These are phyloP conservation scores for Craterostigma plantagineum DNA, from an alignment of 257 asterid genomes.

Conservation along the genomic window DNA sequence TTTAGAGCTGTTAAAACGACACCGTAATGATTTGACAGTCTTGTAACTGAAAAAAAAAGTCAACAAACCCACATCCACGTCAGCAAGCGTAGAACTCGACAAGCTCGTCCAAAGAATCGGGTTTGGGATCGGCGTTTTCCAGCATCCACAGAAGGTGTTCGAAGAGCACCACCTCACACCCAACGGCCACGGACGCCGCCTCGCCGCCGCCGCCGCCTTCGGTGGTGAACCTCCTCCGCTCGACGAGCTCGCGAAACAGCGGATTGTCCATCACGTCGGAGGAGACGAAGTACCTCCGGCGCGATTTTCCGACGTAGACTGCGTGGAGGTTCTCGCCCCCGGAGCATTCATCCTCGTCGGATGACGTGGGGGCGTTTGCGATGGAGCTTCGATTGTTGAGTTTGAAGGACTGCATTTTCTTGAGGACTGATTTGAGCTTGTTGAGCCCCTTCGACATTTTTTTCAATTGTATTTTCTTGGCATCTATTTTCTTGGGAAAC, in stretches of 20 bases:
- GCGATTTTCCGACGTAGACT: constrained; percentile 82
- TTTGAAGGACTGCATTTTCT: constrained; percentile 92
- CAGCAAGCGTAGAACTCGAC: constrained; percentile 30
- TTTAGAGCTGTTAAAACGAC: too few relatives aligned
- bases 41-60: too few relatives aligned
- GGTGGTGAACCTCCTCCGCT: constrained; percentile 7
- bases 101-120: constrained; percentile 45
- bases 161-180: constrained; percentile 58
- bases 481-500: too few relatives aligned
- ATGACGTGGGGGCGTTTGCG: constrained; percentile 27
- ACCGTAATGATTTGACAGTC: too few relatives aligned
- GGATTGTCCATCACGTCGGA: constrained; percentile 73
- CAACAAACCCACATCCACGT: too few relatives aligned
- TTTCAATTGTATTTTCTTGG: too few relatives aligned
- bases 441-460: constrained; percentile 74
- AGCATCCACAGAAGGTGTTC: constrained; percentile 75
- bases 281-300: constrained; percentile 61
- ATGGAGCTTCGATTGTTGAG: constrained; percentile 21
- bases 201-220: constrained; percentile 10
- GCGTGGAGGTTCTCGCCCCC: constrained; percentile 28
- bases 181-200: constrained; percentile 16
- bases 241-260: constrained; percentile 67
- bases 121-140: constrained; percentile 56
- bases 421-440: constrained; percentile 67
- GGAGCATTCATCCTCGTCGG: constrained; percentile 22